Conservation (phyloP, 2,329 filamentous ascomycete genomes). For the Fusarium clavum region DNA sequence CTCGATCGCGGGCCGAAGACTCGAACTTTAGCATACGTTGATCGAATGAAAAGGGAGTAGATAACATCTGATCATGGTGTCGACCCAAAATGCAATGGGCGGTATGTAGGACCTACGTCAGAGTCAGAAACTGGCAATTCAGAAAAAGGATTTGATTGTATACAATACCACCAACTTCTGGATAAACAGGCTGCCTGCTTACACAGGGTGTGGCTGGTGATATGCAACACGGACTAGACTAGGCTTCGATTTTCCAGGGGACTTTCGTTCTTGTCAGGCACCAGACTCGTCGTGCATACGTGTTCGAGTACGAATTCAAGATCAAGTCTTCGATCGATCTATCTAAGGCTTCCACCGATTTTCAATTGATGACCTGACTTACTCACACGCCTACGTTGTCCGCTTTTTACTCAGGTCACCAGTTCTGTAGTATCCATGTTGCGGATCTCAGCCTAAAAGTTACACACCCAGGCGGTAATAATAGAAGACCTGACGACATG, state of each 20-base stretch:
- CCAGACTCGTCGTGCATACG: conserved; percentile 29
- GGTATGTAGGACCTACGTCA: conserved; percentile 23
- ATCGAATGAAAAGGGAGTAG: conserved; percentile 15
- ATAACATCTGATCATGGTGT: conserved; percentile 18
- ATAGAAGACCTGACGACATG: conserved; percentile 31
- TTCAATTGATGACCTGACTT: conserved; percentile 12
- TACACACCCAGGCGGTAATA: conserved; percentile 26
- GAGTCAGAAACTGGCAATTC: conserved; percentile 1
- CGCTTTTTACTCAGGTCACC: conserved; percentile 35
- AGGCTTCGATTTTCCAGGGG: conserved; percentile 34
- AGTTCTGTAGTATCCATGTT: conserved; percentile 17
- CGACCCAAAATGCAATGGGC: background rate
- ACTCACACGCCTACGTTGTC: conserved; percentile 4
- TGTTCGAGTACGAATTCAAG: conserved; percentile 20
- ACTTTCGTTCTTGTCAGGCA: conserved; percentile 18
- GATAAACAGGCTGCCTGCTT: conserved; percentile 8
- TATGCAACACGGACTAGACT: conserved; percentile 2
- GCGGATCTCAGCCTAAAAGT: conserved; percentile 27
- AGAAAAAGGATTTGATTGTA: conserved; percentile 11
- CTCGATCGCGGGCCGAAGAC: conserved; percentile 22
- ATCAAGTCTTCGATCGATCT: conserved; percentile 6
- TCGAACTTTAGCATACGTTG: conserved; percentile 32
- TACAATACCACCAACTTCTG: conserved; percentile 3
- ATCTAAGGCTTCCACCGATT: conserved; percentile 10
- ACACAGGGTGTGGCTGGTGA: conserved; percentile 22